Percentiles rank a stretch among this genome's conserved stretches.
phyloP scores from a whole-genome alignment of 2,329 filamentous ascomycete genomes.

The Podosphaera leucotricha region DNA sequence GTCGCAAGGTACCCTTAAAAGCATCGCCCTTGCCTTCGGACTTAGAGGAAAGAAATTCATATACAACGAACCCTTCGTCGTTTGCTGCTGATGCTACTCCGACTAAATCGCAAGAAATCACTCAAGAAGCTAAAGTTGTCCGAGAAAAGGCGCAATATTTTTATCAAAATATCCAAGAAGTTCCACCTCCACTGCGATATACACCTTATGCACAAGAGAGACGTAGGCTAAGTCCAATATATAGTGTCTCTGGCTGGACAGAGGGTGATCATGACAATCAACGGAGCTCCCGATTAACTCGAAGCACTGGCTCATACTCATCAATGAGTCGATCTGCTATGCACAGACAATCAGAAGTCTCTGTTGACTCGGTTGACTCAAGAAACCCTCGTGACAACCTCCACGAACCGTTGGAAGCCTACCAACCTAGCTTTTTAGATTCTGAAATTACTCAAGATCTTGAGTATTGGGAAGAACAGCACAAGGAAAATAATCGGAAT shows the following conservation, averaged over 20 bases:
- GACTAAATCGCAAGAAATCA: constrained; percentile 18
- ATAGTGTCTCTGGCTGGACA: constrained; percentile 73
- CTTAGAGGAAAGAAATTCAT: constrained; percentile 8
- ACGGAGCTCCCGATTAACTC: constrained; percentile 31
- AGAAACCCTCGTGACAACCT: constrained; percentile 11
- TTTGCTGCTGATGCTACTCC: constrained; percentile 16
- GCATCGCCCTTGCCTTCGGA: constrained; percentile 5
- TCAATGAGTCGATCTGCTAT: constrained; percentile 35
- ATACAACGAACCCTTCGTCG: constrained; percentile 4
- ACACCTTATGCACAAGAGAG: constrained; percentile 45
- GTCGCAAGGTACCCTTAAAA: constrained; percentile 14
- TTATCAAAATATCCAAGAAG: constrained; percentile 25
- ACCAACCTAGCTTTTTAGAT: constrained; percentile 16
- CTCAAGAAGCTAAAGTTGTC: constrained; percentile 8
- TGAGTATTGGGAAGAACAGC: constrained; percentile 16
- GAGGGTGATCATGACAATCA: constrained; percentile 38
- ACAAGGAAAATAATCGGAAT: constrained; percentile 15
- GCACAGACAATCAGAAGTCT: constrained; percentile 28
- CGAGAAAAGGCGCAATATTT: constrained; percentile 19
- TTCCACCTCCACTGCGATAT: constrained; percentile 39
- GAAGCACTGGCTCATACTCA: constrained; percentile 31
- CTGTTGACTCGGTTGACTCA: constrained; percentile 22
- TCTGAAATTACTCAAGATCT: constrained; percentile 23
- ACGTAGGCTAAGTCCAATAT: constrained; percentile 65
- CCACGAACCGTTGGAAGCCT: constrained; percentile 15